phyloP scores from a whole-genome alignment of 495 filamentous ascomycete genomes.

The Penicillium antarcticum region DNA sequence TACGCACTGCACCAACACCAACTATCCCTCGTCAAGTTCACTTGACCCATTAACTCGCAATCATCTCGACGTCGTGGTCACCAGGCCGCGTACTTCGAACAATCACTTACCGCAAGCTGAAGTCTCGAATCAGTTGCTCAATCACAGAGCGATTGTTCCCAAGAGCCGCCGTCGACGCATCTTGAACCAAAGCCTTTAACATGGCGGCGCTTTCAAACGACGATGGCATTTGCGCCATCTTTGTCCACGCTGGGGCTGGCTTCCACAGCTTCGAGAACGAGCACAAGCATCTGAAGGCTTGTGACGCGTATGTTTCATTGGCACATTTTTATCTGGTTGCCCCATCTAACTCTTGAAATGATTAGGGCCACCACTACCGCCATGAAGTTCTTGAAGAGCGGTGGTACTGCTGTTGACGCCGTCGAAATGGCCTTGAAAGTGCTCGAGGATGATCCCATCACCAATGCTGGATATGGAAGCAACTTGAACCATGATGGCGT shows the following conservation, averaged over 20 bases:
- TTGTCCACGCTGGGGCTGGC: constrained; percentile 95
- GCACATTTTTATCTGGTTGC: not conserved
- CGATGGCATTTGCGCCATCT: constrained; percentile 65
- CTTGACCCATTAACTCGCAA: no score
- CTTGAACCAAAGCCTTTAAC: not conserved
- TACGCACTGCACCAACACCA: no score
- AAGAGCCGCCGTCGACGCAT: not conserved
- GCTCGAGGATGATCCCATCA: constrained; percentile 91
- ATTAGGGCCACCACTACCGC: constrained; percentile 73
- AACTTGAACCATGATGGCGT: constrained; percentile 87
- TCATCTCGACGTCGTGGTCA: no score
- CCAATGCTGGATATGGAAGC: constrained; percentile 93
- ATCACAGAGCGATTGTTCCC: no score
- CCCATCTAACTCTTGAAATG: constrained; percentile 3
- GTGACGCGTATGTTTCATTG: constrained; percentile 67
- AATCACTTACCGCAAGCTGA: no score
- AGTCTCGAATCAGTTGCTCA: no score
- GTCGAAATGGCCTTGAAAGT: constrained; percentile 84
- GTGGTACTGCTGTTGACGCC: constrained; percentile 81
- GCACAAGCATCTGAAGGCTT: constrained; percentile 74
- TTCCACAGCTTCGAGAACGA: constrained; percentile 88
- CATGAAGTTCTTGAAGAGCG: constrained; percentile 74
- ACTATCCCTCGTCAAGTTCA: no score
- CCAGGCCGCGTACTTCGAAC: not conserved
- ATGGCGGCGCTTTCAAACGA: constrained; percentile 35